Base-by-base conservation (phyloP, 1,284 basidiomycete genomes). In the Sphaerobolus stellatus region DNA sequence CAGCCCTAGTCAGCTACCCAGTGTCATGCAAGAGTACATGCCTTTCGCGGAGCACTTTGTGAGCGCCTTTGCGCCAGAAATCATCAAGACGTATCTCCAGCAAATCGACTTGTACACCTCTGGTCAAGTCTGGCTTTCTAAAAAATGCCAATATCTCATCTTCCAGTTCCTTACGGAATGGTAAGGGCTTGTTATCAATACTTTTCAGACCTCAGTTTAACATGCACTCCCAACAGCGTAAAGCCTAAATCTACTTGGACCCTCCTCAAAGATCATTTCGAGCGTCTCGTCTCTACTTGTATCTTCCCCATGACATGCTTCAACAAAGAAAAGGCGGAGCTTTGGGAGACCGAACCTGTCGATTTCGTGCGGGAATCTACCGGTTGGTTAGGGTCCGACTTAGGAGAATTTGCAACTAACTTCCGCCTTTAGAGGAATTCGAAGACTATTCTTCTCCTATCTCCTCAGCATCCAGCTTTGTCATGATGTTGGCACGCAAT, bases 161-260 rank as follows among this genome's bases (percentile, higher is more conserved):
- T 85, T 93, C 68, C 78, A 81, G 50, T 94, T 90, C 75, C 86
- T 94, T 62, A 88, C 84, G 28, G 89, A 92, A 66, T 93, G 91
- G 92, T 91, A 65, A 25, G 83, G 70, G 2, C 18, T 16, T 6
- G n/a, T 55, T 55, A 40, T 58, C 29, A 46, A 34, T 50, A n/a
- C 31, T 1, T 34, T 55, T 33, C 38, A 34, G 41, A n/a, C n/a
- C 11, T 31, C 18, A 48, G 5, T 27, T 36, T 46, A 36, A 48
- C 20, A 13, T 29, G 4, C 16, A 45, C 31, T 14, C 45, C 51
- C 48, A 52, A 13, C 54, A 94, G 91, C 62, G 83, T 94, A 60
- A 94, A 94, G 72, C 92, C 92, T 9, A 92, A 91, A 66, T 81
- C 88, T 16, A 94, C 90, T 3, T 94, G 92, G 91, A 74, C 78